Evolutionary conservation across 805 yeast genomes (phyloP), one percentile per base, ranked within the genome.

Genomic region (Suhomyces xylopsoci): DNA sequence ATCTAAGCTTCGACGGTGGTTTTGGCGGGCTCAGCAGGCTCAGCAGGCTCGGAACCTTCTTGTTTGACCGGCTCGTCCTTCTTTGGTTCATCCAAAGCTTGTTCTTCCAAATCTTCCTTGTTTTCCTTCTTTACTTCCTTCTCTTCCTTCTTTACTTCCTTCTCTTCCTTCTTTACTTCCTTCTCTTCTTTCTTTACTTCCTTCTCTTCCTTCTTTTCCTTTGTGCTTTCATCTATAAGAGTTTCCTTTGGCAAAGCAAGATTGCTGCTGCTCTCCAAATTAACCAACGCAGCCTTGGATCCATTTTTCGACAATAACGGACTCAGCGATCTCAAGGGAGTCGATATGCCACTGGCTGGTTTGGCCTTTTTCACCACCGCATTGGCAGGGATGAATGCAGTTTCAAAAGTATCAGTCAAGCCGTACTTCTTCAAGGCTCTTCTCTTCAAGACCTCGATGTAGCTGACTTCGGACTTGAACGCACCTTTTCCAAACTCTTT

Each of bases 241-340:
- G 80, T 75, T 56, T 75, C 80, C 59, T 73, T 74, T 7, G 71
- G 77, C 48, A 74, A 65, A 34, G 65, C 64, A 7, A 72, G 68
- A 26, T 42, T 58, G 40, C 51, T 50, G 24, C 65, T 59, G 28
- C 64, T 61, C 24, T 68, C 71, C 53, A 66, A 61, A 51, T 63
- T 68, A 25, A 66, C 61, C 47, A 66, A 64, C 6, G 65, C 64
- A 42, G 45, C 12, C 36, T 26, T 48, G 4, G 54, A 47, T 19
- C 58, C 58, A 45, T 56, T 28, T 59, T 54, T 38, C 2, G 50
- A 40, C 22, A 53, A 34, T 3, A 53, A 52, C 2, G 59, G 61
- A 32, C 55, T 56, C 36, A 50, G 48, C 8, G 55, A 38, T 47
- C 58, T 56, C 38, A 57, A 48, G 2, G 60, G 61, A 3, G 59